Percentiles rank a stretch among this genome's conserved stretches.
phyloP scores from a whole-genome alignment of 495 filamentous ascomycete species.

The Rostrohypoxylon terebratum region DNA sequence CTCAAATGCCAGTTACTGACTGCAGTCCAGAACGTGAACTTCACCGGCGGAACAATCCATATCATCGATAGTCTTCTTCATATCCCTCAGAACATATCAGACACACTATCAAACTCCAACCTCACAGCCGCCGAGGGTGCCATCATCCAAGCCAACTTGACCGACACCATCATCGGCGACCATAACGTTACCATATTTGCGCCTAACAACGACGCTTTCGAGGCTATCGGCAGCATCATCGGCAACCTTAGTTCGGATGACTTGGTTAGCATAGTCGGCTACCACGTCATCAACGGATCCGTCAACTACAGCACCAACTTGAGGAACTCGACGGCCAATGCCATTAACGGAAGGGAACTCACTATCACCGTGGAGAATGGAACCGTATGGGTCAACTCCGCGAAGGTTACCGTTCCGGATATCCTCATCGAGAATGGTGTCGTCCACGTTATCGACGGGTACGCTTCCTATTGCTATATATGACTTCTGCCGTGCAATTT shows the following conservation, averaged over 20 bases:
- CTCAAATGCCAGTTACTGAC: background rate
- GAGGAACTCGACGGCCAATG: conserved; percentile 55
- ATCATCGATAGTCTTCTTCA: conserved; percentile 70
- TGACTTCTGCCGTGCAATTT: background rate
- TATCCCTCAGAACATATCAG: conserved; percentile 64
- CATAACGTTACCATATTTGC: conserved; percentile 73
- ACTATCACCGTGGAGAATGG: conserved; percentile 64
- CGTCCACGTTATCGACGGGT: conserved; percentile 72
- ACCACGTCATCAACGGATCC: conserved; percentile 68
- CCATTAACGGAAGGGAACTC: conserved; percentile 61
- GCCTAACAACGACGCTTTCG: conserved; percentile 70
- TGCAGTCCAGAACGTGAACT: conserved; percentile 64
- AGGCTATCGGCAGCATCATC: conserved; percentile 65
- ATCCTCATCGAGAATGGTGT: conserved; percentile 75
- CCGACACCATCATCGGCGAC: conserved; percentile 53
- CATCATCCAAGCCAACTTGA: conserved; percentile 58
- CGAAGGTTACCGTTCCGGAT: conserved; percentile 67
- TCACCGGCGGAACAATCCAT: conserved; percentile 73
- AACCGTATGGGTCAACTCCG: conserved; percentile 58
- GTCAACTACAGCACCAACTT: conserved; percentile 65
- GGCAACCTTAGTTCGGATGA: conserved; percentile 58
- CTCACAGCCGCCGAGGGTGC: conserved; percentile 71
- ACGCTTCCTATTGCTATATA: conserved; percentile 20
- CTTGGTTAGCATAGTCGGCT: conserved; percentile 64
- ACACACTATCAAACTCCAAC: conserved; percentile 61